These are phyloP conservation scores for Pseudocercospora cruenta DNA, from an alignment of 2,329 filamentous ascomycete species.

Conservation along the genomic window DNA sequence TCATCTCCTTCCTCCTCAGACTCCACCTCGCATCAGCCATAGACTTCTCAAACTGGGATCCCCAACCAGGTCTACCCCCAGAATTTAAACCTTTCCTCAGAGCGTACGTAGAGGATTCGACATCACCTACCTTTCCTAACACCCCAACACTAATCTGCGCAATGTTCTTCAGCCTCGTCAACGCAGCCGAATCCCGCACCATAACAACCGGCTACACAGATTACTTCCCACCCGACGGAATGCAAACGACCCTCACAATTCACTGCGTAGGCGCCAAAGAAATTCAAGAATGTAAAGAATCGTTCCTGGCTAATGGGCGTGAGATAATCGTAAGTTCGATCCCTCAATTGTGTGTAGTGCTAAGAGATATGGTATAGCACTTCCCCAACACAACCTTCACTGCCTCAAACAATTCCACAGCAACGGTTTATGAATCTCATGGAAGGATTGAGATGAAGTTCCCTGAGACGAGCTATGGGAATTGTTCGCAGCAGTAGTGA, in stretches of 20 bases:
- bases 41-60: not conserved
- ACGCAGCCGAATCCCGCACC: slow-evolving; percentile 8
- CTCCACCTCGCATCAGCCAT: not conserved
- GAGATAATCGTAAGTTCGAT: slow-evolving; percentile 10
- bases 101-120: not conserved
- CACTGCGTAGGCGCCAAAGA: slow-evolving; percentile 9
- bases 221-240: slow-evolving; percentile 18
- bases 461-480: not conserved
- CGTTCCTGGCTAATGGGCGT: slow-evolving; percentile 1
- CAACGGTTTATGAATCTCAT: slow-evolving; percentile 14
- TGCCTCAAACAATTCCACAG: slow-evolving; percentile 4
- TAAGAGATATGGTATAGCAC: not conserved
- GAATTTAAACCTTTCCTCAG: not conserved
- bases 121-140: not conserved
- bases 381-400: slow-evolving; percentile 16
- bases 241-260: slow-evolving; percentile 15
- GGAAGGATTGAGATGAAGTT: slow-evolving; percentile 14
- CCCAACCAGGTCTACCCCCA: not conserved
- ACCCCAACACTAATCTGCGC: not conserved
- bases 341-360: not conserved
- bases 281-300: slow-evolving; percentile 15
- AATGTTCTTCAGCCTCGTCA: slow-evolving; percentile 3
- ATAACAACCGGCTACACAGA: slow-evolving; percentile 18
- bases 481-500: slow-evolving; percentile 22
- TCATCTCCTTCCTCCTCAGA: too few species aligned